Evolutionary conservation across 2,329 filamentous ascomycete species (phyloP).

Genomic region (Ploettnerulaceae sp.): DNA sequence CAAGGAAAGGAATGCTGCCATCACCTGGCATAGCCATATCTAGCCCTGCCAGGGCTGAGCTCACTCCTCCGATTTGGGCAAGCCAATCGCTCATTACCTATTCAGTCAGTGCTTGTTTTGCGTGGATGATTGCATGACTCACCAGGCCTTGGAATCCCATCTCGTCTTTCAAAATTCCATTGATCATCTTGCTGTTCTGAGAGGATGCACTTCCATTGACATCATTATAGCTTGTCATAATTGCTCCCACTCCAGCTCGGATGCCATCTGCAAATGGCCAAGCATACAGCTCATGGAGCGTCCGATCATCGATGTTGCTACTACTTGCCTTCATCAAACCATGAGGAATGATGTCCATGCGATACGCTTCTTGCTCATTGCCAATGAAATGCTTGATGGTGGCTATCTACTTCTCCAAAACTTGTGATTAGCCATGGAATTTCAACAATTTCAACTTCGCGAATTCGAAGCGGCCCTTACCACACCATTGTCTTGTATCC

Average conservation of each 20-base stretch:
- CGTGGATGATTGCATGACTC: slow-evolving; percentile 1
- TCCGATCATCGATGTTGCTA: slow-evolving; percentile 53
- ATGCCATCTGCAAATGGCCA: slow-evolving; percentile 56
- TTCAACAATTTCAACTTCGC: too few species aligned
- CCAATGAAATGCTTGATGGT: slow-evolving; percentile 53
- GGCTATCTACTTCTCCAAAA: too few species aligned
- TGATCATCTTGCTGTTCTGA: slow-evolving; percentile 64
- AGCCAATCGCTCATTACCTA: slow-evolving; percentile 68
- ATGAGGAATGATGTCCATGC: slow-evolving; percentile 32
- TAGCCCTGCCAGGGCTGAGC: slow-evolving; percentile 55
- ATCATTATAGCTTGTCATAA: slow-evolving; percentile 81
- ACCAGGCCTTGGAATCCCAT: slow-evolving; percentile 61
- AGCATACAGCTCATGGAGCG: slow-evolving; percentile 55
- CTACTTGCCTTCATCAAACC: slow-evolving; percentile 34
- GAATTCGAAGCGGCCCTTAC: too few species aligned
- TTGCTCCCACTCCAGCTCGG: slow-evolving; percentile 67
- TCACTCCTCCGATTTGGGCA: slow-evolving; percentile 55
- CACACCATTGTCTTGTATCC: too few species aligned
- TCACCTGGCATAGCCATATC: slow-evolving; percentile 70
- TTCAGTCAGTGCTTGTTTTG: slow-evolving; percentile 9
- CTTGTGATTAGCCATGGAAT: too few species aligned
- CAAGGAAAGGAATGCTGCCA: slow-evolving; percentile 45
- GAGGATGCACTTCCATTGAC: slow-evolving; percentile 61
- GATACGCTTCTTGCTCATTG: slow-evolving; percentile 38
- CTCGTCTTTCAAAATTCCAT: slow-evolving; percentile 68